Conservation (phyloP, 2,329 filamentous ascomycete species). For the Verticillium longisporum region DNA sequence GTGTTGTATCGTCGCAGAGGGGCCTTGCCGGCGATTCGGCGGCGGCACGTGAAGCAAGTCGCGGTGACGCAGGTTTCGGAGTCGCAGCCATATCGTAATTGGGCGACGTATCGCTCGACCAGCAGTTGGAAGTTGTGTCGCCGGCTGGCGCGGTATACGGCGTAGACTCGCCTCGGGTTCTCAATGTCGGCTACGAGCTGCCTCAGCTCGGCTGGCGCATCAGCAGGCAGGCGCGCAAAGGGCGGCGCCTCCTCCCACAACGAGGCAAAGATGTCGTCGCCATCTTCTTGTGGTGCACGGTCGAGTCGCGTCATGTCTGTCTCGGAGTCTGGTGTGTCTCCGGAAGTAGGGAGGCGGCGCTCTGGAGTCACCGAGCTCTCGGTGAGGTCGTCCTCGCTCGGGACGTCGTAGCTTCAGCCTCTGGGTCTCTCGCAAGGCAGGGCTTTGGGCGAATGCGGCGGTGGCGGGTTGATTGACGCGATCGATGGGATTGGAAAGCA, state of each 20-base stretch:
- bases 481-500: not conserved
- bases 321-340: not conserved
- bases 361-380: not conserved
- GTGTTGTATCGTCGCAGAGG: slow-evolving; percentile 74
- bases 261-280: slow-evolving; percentile 35
- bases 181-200: slow-evolving; percentile 51
- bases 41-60: slow-evolving; percentile 75
- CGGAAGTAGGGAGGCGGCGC: not conserved
- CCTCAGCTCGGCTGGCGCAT: slow-evolving; percentile 52
- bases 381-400: not conserved
- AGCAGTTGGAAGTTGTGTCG: slow-evolving; percentile 60
- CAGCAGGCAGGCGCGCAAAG: slow-evolving; percentile 51
- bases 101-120: slow-evolving; percentile 64
- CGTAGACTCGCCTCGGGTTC: slow-evolving; percentile 54
- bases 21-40: slow-evolving; percentile 55
- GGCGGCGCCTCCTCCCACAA: slow-evolving; percentile 50
- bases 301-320: not conserved
- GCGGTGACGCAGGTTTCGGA: slow-evolving; percentile 61
- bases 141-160: slow-evolving; percentile 52
- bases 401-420: not conserved
- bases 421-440: not conserved
- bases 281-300: not conserved
- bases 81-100: slow-evolving; percentile 77
- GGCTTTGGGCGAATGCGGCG: not conserved
- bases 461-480: not conserved